Base-by-base conservation (phyloP, 164 flowering plant genomes). In the Macadamia integrifolia region DNA sequence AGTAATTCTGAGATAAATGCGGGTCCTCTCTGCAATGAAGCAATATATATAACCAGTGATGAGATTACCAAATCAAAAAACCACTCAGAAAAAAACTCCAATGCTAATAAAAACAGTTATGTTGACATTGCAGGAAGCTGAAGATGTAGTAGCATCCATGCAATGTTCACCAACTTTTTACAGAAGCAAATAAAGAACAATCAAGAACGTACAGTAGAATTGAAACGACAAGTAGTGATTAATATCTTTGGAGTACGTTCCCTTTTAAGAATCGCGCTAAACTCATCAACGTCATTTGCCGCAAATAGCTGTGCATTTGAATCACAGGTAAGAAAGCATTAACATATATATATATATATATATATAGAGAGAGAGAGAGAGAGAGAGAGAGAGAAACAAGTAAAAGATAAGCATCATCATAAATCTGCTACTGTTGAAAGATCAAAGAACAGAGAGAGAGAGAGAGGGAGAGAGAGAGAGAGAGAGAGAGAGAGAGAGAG, bases 281-380 rank as follows among this genome's bases (percentile, higher is more conserved):
- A 92, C 71, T 92, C 99, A 80, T 94, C 99, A 0, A 83, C 90
- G 74, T 92, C 97, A 76, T 83, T 84, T 42, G 81, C 97, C 18
- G 86, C 97, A 86, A 87, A 92, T 14, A 91, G 79, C 98, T 91
- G 23, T 23, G 84, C 76, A 81, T 66, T 52, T 14, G 30, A 52
- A 17, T 12, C 31, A 60, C 15, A 59, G 28, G n/a, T 56, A 42
- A 18, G 44, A 14, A 17, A 13, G 32, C 18, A 29, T 48, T 23
- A 23, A 23, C 23, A 23, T 23, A 23, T 23, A 23, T 23, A 23
- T 23, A 23, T 23, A 23, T 23, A 23, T 23, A 23, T 23, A 23
- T 23, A 23, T 23, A 23, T n/a, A n/a, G n/a, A n/a, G n/a, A 1
- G 40, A 35, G 40, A 35, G 3, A 35, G 5, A 2, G 5, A 35